Conservation (phyloP, 129 eudicot species). For the Solidago caesia region DNA sequence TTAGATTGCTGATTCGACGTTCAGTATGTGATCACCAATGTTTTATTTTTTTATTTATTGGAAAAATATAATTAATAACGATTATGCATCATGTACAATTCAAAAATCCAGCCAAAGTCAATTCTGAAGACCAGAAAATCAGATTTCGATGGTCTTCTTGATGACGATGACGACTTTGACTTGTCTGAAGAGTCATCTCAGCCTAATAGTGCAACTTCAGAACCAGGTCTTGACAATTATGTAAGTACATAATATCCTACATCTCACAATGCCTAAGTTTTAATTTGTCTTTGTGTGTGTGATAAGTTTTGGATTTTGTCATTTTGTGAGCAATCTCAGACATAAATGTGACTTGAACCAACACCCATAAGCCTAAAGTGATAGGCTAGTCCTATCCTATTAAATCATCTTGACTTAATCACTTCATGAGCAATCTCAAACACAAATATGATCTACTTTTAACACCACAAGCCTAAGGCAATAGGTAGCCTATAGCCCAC, state of each 20-base stretch:
- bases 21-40: constrained; percentile 49
- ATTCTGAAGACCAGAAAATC: constrained; percentile 64
- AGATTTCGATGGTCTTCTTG: constrained; percentile 64
- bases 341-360: background rate
- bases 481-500: too few relatives aligned
- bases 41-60: background rate
- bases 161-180: constrained; percentile 52
- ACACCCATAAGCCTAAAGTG: background rate
- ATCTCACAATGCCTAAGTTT: background rate
- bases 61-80: background rate
- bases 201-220: constrained; percentile 40
- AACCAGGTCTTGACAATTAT: constrained; percentile 34
- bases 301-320: background rate
- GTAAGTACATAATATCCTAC: constrained; percentile 31
- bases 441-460: too few relatives aligned
- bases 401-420: too few relatives aligned
- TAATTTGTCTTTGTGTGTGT: background rate
- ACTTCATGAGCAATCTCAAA: too few relatives aligned
- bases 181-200: constrained; percentile 40
- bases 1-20: constrained; percentile 71
- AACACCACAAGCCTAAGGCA: too few relatives aligned
- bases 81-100: constrained; percentile 11
- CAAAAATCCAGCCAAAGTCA: constrained; percentile 74
- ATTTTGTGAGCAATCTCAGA: background rate
- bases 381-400: background rate